Evolutionary conservation across 1,139 yeast species (phyloP), one percentile per base, ranked within the genome.

Genomic region (Saccharomyces hybrid): DNA sequence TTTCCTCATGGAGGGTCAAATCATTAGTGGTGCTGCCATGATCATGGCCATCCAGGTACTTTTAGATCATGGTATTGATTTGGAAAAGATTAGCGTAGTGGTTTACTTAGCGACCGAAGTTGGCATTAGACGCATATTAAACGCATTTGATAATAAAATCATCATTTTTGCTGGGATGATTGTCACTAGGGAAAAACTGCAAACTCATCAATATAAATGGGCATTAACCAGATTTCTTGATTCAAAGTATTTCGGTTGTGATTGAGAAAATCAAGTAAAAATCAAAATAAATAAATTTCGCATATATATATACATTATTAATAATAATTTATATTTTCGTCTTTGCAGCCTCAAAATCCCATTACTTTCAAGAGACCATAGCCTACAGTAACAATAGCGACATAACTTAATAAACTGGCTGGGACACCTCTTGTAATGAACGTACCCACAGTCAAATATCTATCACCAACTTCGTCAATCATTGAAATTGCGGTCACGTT

Each of bases 401-500:
- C 55, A 62, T 85, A 89, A 47, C 87, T 84, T 59, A 89, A 74
- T 8, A 90, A 58, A 49, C 96, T 85, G 3, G 95, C 82, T 1
- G 96, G 96, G 16, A 90, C 85, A 65, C 98, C 98, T 60, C 95
- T 78, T 16, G 85, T 83, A 56, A 91, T 88, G 66, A 91, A 91
- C 49, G 85, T 85, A 34, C 83, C 81, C 20, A 90, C 97, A 0
- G 90, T 82, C 61, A 91, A 72, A 67, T 91, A 91, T 29, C 93
- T 85, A 57, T 84, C 84, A 7, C 97, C 97, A 29, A 89, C 79
- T 65, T 88, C 96, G 69, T 91, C 96, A 6, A 89, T 81, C 83
- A 89, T 82, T 56, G 96, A 88, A 56, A 91, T 88, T 2, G 97
- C 98, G 0, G 97, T 90, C 47, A 91, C 96, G 64, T 91, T 91